These are phyloP conservation scores for Diddensiella transvaalensis DNA, from an alignment of 805 yeast genomes.

Conservation along the genomic window DNA sequence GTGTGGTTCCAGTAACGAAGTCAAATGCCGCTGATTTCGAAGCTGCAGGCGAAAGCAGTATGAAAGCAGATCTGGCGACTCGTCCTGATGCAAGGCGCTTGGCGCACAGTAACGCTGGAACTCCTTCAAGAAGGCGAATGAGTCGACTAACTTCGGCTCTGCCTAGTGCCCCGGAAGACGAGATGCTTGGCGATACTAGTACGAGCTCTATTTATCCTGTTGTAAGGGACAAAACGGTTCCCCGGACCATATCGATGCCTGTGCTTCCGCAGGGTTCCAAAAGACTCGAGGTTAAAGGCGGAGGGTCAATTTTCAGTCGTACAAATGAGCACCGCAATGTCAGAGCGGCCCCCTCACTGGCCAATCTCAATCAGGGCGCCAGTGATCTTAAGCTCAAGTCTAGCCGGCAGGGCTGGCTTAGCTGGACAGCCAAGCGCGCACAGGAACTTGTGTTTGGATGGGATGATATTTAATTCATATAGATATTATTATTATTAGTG, in stretches of 20 bases:
- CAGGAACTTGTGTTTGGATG: conserved; percentile 54
- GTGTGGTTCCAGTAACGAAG: conserved; percentile 65
- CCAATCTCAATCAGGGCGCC: conserved; percentile 10
- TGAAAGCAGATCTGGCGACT: conserved; percentile 15
- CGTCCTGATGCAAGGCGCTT: conserved; percentile 2
- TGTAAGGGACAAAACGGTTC: conserved; percentile 6
- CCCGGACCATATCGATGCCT: conserved; percentile 24
- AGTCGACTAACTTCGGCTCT: not conserved
- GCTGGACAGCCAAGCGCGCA: conserved; percentile 33
- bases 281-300: conserved; percentile 21
- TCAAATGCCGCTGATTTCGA: conserved; percentile 10
- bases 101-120: conserved; percentile 6
- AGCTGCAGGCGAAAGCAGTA: conserved; percentile 8
- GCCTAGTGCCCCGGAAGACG: not conserved
- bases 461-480: conserved; percentile 37
- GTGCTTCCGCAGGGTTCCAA: conserved; percentile 12
- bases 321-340: conserved; percentile 2
- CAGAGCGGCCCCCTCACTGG: conserved; percentile 15
- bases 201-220: not conserved
- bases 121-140: not conserved
- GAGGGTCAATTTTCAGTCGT: conserved; percentile 28
- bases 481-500: not conserved
- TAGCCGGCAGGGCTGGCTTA: conserved; percentile 29
- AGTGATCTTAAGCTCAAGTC: conserved; percentile 5
- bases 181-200: not conserved